Evolutionary conservation across 345 rosid species (phyloP).

Genomic region (Citrus unshiu): DNA sequence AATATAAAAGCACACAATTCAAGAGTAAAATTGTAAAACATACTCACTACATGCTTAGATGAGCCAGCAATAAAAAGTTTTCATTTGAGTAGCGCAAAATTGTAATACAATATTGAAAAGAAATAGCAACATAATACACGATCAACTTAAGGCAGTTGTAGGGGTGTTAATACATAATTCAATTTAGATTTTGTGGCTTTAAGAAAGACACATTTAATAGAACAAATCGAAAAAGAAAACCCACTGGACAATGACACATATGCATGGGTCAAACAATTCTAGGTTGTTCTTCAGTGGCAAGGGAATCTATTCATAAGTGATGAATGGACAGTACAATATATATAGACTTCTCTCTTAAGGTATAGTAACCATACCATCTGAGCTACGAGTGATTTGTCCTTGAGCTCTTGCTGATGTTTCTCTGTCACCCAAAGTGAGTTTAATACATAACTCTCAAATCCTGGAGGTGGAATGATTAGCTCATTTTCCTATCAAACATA

Average conservation of each 20-base stretch:
- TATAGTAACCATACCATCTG: background rate
- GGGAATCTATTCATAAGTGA: background rate
- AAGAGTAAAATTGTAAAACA: background rate
- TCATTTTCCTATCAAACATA: background rate
- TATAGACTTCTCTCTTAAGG: background rate
- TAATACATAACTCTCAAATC: background rate
- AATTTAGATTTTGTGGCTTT: background rate
- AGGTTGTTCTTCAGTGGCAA: background rate
- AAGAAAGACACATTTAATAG: background rate
- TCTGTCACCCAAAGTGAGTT: conserved; percentile 2
- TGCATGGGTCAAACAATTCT: background rate
- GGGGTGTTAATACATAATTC: background rate
- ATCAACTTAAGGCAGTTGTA: background rate
- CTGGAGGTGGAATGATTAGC: background rate
- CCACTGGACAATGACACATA: background rate
- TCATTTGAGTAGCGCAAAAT: background rate
- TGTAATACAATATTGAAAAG: background rate
- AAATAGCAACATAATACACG: background rate
- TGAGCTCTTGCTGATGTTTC: background rate
- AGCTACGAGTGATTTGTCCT: background rate
- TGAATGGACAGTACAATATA: background rate
- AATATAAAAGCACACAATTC: background rate
- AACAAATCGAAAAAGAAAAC: background rate
- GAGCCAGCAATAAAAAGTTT: background rate
- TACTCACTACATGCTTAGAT: background rate